Conservation (phyloP, 1,284 basidiomycete genomes). For the Porphyrellus sp. region DNA sequence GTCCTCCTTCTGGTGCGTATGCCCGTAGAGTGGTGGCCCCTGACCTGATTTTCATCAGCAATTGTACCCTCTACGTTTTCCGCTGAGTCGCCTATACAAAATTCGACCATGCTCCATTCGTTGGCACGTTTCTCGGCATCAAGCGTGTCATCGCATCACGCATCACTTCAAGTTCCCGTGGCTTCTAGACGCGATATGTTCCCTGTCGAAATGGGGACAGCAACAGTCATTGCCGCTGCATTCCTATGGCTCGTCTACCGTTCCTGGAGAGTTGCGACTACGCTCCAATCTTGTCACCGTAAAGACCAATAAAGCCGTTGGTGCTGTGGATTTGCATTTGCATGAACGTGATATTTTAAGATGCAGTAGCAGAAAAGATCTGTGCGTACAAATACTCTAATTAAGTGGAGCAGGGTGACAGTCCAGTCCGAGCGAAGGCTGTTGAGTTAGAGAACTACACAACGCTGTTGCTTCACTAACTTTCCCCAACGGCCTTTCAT, state of each 20-base stretch:
- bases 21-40: background rate
- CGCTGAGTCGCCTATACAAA: conserved; percentile 13
- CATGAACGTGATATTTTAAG: conserved; percentile 14
- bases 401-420: conserved; percentile 7
- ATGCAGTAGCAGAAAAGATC: conserved; percentile 29
- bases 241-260: conserved; percentile 29
- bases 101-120: conserved; percentile 26
- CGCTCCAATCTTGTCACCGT: conserved; percentile 21
- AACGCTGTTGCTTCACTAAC: conserved; percentile 69
- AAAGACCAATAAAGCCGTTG: conserved; percentile 24
- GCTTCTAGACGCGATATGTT: conserved; percentile 24
- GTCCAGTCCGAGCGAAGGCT: conserved; percentile 11
- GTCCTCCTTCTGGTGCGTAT: conserved; percentile 23
- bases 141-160: conserved; percentile 6
- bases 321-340: conserved; percentile 6
- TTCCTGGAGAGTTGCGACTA: conserved; percentile 21
- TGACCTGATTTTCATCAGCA: conserved; percentile 13
- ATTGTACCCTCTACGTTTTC: conserved; percentile 7
- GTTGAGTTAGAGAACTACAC: conserved; percentile 64
- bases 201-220: conserved; percentile 30
- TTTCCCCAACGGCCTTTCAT: conserved; percentile 74
- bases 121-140: conserved; percentile 19
- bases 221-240: conserved; percentile 19
- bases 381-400: conserved; percentile 34
- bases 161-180: conserved; percentile 23